Evolutionary conservation across 2,329 filamentous ascomycete species (phyloP), one percentile per base, ranked within the genome.

Genomic region (Microthyrium microscopicum): DNA sequence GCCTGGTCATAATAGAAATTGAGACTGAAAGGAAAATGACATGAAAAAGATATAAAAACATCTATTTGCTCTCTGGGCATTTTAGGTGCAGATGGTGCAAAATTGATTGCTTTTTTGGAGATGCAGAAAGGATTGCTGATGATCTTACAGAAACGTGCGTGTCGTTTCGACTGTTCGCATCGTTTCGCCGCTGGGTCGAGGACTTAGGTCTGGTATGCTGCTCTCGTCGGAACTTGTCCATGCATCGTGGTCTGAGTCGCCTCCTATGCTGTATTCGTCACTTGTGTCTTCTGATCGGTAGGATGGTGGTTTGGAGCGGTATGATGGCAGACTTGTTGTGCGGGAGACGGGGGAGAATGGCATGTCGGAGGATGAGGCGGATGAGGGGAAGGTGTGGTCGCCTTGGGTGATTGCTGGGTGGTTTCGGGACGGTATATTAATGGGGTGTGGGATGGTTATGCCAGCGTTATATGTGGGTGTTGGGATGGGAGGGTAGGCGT

Each of bases 311-410:
- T 38, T 29, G 37, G 41, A 17, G 39, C 41, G 15, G 42, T 64
- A 64, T 36, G 56, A 58, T 4, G 61, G 61, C 4, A 62, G 45
- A 27, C 51, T 55, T 36, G 47, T 49, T 18, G 54, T 55, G n/a
- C 52, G 48, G 3, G 52, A 54, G n/a, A 36, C 21, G 5, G 38
- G 38, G 30, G 38, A 18, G 20, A 28, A 18, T 3, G 18, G 19
- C 17, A 21, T 12, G 15, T 34, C 19, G 9, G 33, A 15, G 5
- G 31, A 20, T 12, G 26, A 20, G 3, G 26, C n/a, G 11, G 31
- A 16, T 12, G 15, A 8, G 19, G 31, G 17, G 12, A 2, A 49
- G 39, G 2, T 52, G 47, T 4, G 50, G 48, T 29, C 11, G 12
- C 9, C 29, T 5, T 13, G 26, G 29, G 26, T 7, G 21, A 20